phyloP scores from a whole-genome alignment of 139 green algal species.

The Chlorella ohadii region DNA sequence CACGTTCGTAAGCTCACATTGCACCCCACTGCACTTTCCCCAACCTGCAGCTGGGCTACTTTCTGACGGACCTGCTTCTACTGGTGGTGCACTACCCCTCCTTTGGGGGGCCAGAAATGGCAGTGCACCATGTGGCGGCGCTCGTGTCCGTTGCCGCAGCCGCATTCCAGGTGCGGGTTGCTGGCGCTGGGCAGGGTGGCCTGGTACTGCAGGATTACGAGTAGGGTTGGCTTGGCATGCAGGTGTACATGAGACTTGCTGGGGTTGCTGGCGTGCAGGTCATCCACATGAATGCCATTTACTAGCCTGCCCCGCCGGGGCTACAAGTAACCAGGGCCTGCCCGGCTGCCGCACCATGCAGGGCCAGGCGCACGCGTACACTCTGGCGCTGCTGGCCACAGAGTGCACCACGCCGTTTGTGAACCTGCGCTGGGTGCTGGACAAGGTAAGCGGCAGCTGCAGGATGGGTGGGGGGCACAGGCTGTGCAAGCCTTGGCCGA shows the following conservation, averaged over 20 bases:
- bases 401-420: slow-evolving; percentile 59
- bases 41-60: slow-evolving; percentile 14
- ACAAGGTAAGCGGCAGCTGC: slow-evolving; percentile 22
- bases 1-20: too few species aligned
- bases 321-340: not conserved
- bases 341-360: too few species aligned
- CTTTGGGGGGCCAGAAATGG: slow-evolving; percentile 44
- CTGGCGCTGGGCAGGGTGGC: not conserved
- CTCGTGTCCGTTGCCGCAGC: slow-evolving; percentile 40
- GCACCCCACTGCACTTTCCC: too few species aligned
- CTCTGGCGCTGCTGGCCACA: slow-evolving; percentile 47
- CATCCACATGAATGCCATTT: not conserved
- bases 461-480: too few species aligned
- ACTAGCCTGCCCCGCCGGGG: too few species aligned
- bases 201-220: too few species aligned
- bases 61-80: slow-evolving; percentile 17
- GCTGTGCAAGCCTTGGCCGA: too few species aligned
- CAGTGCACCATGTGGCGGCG: slow-evolving; percentile 47
- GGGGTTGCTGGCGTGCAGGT: too few species aligned
- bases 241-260: too few species aligned
- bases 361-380: slow-evolving; percentile 51
- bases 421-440: slow-evolving; percentile 49
- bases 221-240: not conserved
- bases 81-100: slow-evolving; percentile 9
- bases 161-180: slow-evolving; percentile 3